These are phyloP conservation scores for Cyclotella sp. DNA, from an alignment of 108 stramenopile genomes.

Conservation along the genomic window DNA sequence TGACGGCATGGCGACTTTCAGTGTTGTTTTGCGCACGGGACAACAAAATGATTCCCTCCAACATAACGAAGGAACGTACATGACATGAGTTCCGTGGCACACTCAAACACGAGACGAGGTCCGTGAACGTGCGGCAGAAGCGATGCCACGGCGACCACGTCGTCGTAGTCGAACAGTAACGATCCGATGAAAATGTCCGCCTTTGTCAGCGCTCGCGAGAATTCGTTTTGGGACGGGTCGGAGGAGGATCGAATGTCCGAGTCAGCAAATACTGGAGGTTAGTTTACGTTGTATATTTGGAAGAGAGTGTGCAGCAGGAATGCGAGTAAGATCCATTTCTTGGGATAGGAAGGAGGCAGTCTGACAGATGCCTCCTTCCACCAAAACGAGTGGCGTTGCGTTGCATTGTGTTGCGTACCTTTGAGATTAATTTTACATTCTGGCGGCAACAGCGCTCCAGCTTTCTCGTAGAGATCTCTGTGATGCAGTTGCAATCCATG, in stretches of 20 bases:
- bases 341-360: background rate
- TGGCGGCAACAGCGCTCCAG: conserved; percentile 41
- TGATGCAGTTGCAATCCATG: too few species aligned
- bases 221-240: conserved; percentile 34
- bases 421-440: conserved; percentile 28
- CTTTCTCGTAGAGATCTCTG: conserved; percentile 67
- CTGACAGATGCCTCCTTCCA: background rate
- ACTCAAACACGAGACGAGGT: conserved; percentile 83
- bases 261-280: conserved; percentile 62
- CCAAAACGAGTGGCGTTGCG: background rate
- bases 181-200: conserved; percentile 82
- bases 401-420: too few species aligned
- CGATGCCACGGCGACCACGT: conserved; percentile 34
- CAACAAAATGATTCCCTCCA: background rate
- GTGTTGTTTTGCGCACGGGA: too few species aligned
- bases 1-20: too few species aligned
- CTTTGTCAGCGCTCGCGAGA: conserved; percentile 61
- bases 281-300: too few species aligned
- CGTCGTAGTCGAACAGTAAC: conserved; percentile 83
- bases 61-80: background rate
- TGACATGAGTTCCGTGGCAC: conserved; percentile 84
- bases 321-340: background rate
- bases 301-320: too few species aligned
- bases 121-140: conserved; percentile 54
- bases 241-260: conserved; percentile 59